Base-by-base conservation (phyloP, 345 rosid genomes). In the Camelina laxa region DNA sequence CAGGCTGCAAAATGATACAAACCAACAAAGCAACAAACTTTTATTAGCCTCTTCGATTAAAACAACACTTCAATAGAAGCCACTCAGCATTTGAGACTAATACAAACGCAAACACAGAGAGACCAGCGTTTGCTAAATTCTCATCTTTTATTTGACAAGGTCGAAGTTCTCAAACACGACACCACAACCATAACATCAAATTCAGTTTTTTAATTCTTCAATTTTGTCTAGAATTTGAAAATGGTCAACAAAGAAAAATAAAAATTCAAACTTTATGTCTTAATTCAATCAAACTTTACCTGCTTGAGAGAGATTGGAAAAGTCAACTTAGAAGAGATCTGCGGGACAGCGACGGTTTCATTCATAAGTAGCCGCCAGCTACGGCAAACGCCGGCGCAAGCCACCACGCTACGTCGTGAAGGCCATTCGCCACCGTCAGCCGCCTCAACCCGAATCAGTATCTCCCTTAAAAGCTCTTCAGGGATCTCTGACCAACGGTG, bases 231-330 rank as follows among this genome's bases (percentile, higher is more conserved):
- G 8, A 60, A 36, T 31, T 65, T 5, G 27, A 73, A 64, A 56
- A 22, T 39, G 13, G 47, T 30, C 47, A 57, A 16, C 5, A 76
- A 71, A 65, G 53, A 27, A 27, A 27, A 27, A 72, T 60, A 70
- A 68, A 71, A 69, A 67, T 64, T 57, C 50, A 0, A 66, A 70
- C 75, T 69, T 74, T 41, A 58, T 55, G 57, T 50, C 39, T 42
- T 49, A 59, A 59, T 58, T 17, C 64, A 59, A 77, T 17, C 21
- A 45, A 61, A 71, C 39, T 36, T 9, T 2, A 91, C 97, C 97
- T 91, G 96, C 60, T 91, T 94, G 72, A 94, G 81, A 14, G 96
- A 90, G 84, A 94, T 82, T 21, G 97, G 97, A 58, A 94, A 91
- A 27, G 96, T 91, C 70, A 94, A 61, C 72, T 77, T 85, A 38